Evolutionary conservation across 345 rosid genomes (phyloP).

Genomic region (Salix exigua): DNA sequence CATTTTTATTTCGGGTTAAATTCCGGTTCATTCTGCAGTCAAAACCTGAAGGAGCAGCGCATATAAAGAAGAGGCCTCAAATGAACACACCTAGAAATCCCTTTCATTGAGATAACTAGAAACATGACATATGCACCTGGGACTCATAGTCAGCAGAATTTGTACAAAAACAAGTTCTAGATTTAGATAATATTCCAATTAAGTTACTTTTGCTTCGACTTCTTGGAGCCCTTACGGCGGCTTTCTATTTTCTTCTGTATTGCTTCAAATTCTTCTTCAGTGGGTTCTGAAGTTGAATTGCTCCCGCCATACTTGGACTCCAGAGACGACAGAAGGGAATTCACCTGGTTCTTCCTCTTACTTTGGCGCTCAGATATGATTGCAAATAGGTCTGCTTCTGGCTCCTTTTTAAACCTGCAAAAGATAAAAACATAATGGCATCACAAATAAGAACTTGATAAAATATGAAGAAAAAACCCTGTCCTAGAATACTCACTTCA

Average conservation of each 20-base stretch:
- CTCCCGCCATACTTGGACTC: constrained; percentile 63
- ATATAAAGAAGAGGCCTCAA: not conserved
- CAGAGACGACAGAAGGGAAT: constrained; percentile 81
- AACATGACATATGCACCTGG: constrained; percentile 3
- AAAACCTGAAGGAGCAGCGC: not conserved
- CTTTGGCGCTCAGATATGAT: constrained; percentile 57
- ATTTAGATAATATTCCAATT: not conserved
- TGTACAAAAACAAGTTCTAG: constrained; percentile 11
- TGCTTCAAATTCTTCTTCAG: constrained; percentile 93
- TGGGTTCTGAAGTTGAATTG: constrained; percentile 49
- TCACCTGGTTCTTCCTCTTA: constrained; percentile 62
- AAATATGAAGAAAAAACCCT: not conserved
- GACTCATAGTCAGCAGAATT: constrained; percentile 3
- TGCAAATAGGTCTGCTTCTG: constrained; percentile 56
- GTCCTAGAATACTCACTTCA: constrained; percentile 46
- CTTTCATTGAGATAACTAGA: not conserved
- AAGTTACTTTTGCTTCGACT: constrained; percentile 39
- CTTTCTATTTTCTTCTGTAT: constrained; percentile 60
- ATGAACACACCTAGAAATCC: not conserved
- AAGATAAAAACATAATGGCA: not conserved
- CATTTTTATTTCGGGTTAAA: too few relatives aligned
- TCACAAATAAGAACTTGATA: not conserved
- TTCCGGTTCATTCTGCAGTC: too few relatives aligned
- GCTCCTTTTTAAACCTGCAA: constrained; percentile 44
- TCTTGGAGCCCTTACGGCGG: constrained; percentile 41